Conservation (phyloP, 495 filamentous ascomycete genomes). For the Penicillium simplicissimum region DNA sequence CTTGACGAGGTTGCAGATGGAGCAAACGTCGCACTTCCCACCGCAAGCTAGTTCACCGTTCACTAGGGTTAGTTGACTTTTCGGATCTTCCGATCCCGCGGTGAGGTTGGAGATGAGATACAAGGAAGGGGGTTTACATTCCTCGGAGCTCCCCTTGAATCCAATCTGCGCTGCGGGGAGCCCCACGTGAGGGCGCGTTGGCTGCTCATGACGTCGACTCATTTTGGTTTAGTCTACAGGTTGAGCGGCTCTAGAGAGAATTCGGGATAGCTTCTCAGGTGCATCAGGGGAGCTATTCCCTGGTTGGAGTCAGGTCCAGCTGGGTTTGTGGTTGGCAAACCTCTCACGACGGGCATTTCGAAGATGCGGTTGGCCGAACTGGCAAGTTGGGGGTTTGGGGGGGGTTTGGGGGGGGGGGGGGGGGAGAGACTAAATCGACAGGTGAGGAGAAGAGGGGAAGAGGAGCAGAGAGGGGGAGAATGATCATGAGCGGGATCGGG, state of each 20-base stretch:
- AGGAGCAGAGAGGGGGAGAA: neutral
- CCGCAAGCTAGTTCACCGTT: neutral
- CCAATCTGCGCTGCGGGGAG: constrained; percentile 15
- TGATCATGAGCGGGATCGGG: neutral
- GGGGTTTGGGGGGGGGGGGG: neutral
- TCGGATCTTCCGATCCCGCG: neutral
- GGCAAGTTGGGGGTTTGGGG: neutral
- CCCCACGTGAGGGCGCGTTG: constrained; percentile 10
- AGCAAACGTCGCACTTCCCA: neutral
- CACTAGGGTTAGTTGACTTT: neutral
- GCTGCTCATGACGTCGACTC: constrained; percentile 4
- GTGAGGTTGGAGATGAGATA: neutral
- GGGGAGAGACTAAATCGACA: no score
- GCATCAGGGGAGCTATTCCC: neutral
- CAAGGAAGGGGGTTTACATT: neutral
- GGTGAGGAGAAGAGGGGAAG: neutral
- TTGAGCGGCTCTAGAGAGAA: neutral
- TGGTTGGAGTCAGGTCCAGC: neutral
- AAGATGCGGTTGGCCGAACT: neutral
- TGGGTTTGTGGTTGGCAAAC: neutral
- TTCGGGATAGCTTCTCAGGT: neutral
- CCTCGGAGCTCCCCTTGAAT: constrained; percentile 7
- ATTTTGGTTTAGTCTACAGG: neutral
- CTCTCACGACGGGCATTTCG: neutral
- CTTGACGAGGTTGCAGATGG: neutral